Base-by-base conservation (phyloP, 2,329 filamentous ascomycete genomes). In the Trichoderma atrobrunneum region DNA sequence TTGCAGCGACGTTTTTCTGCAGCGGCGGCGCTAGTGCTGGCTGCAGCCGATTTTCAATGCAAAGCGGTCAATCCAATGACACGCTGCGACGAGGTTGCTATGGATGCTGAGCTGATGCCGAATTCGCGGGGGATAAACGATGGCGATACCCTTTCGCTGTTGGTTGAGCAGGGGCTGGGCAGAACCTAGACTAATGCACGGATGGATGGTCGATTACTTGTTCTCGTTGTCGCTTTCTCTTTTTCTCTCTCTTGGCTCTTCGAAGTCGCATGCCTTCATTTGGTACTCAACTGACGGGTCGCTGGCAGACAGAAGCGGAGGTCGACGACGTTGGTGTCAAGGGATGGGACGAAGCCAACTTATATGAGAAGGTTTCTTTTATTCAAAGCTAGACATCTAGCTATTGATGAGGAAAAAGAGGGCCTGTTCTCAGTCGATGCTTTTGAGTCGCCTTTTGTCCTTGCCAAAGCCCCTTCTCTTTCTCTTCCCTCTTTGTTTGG, bases 381-480 rank as follows among this genome's bases (percentile, higher is more conserved):
- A 74, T 73, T 72, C 72, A 72, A 70, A 69, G 72, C 73, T 70
- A 73, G 72, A 61, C 48, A 57, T 67, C 72, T 69, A 74, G 73
- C 68, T 73, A 73, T 73, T 57, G 66, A 63, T n/a, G 57, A 51
- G 36, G 24, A 54, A 54, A 61, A 61, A 28, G 57, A 54, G 57
- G 16, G 21, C 30, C 26, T 26, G 8, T 67, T 34, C 28, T 51
- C 36, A 43, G n/a, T 14, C n/a, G 59, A 18, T 61, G 10, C 3
- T 18, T 32, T 26, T 14, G 28, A 60, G 16, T 54, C 57, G 56
- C 54, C 34, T 60, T 54, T 61, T 59, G 36, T 51, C 34, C 34
- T 59, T 61, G n/a, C 32, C 30, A 57, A 12, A 18, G 21, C 21
- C 43, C 66, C n/a, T 69, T 34, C n/a, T 43, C 16, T 48, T 48